These are phyloP conservation scores for Clonostachys sp. DNA, from an alignment of 2,329 filamentous ascomycete species.

Conservation along the genomic window DNA sequence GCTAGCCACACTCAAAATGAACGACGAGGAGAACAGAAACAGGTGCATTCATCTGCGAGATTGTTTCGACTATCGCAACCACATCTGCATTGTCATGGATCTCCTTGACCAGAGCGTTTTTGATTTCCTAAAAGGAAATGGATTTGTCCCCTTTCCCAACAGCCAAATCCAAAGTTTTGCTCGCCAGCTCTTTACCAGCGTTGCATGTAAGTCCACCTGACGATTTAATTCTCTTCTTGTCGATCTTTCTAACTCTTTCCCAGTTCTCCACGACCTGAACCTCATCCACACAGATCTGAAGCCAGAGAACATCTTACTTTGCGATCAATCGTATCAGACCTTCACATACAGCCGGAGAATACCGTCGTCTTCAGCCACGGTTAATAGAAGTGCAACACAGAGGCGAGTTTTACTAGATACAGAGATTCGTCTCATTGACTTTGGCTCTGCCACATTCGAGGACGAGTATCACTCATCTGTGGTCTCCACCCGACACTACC, in stretches of 20 bases:
- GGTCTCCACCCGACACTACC: constrained; percentile 65
- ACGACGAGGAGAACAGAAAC: constrained; percentile 88
- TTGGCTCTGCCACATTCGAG: constrained; percentile 68
- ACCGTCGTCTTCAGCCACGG: constrained; percentile 59
- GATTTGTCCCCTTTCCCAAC: constrained; percentile 95
- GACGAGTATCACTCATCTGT: constrained; percentile 71
- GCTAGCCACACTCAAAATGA: constrained; percentile 83
- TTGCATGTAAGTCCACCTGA: constrained; percentile 70
- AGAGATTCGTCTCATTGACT: constrained; percentile 67
- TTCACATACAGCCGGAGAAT: constrained; percentile 69
- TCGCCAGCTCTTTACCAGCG: constrained; percentile 92
- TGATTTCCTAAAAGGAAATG: constrained; percentile 93
- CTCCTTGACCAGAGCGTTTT: constrained; percentile 92
- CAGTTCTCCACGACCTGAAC: constrained; percentile 93
- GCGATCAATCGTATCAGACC: constrained; percentile 61
- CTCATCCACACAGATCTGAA: constrained; percentile 87
- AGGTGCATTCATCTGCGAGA: constrained; percentile 95
- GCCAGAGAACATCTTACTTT: constrained; percentile 66
- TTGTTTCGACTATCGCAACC: constrained; percentile 94
- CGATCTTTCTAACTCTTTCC: not conserved
- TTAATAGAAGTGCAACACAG: constrained; percentile 57
- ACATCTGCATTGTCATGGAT: constrained; percentile 83
- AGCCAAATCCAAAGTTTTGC: constrained; percentile 98
- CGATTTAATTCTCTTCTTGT: not conserved
- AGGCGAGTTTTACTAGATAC: constrained; percentile 62